Conservation (phyloP, 2,329 filamentous ascomycete species). For the Fusarium equiseti region DNA sequence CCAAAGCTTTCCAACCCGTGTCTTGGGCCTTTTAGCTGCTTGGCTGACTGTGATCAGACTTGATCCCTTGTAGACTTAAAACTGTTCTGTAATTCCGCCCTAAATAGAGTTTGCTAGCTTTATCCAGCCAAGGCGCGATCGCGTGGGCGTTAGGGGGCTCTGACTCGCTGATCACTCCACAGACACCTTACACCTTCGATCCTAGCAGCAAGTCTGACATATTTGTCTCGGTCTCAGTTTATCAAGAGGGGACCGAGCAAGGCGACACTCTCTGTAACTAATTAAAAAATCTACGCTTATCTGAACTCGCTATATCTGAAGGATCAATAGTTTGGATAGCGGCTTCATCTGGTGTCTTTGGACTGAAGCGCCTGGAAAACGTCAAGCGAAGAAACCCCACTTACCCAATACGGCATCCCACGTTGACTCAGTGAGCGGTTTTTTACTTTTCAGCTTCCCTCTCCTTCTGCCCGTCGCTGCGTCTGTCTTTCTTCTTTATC, state of each 20-base stretch:
- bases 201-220: not conserved
- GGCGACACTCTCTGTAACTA: not conserved
- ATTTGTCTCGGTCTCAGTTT: constrained; percentile 5
- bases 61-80: not conserved
- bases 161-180: constrained; percentile 29
- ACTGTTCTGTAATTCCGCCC: not conserved
- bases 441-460: not conserved
- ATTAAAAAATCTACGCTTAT: not conserved
- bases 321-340: not conserved
- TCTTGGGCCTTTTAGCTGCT: not conserved
- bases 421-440: not conserved
- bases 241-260: not conserved
- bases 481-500: not conserved
- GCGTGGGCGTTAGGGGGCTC: constrained; percentile 17
- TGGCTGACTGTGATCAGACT: not conserved
- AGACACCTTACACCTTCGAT: not conserved
- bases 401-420: constrained; percentile 13
- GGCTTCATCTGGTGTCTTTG: not conserved
- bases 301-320: not conserved
- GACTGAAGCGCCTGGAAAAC: not conserved
- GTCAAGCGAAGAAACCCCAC: constrained; percentile 2
- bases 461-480: not conserved
- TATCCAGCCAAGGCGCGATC: constrained; percentile 18
- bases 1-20: not conserved
- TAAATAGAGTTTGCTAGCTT: constrained; percentile 26